Evolutionary conservation across 2,329 filamentous ascomycete genomes (phyloP), one percentile per base, ranked within the genome.

Genomic region (Zymoseptoria passerinii): DNA sequence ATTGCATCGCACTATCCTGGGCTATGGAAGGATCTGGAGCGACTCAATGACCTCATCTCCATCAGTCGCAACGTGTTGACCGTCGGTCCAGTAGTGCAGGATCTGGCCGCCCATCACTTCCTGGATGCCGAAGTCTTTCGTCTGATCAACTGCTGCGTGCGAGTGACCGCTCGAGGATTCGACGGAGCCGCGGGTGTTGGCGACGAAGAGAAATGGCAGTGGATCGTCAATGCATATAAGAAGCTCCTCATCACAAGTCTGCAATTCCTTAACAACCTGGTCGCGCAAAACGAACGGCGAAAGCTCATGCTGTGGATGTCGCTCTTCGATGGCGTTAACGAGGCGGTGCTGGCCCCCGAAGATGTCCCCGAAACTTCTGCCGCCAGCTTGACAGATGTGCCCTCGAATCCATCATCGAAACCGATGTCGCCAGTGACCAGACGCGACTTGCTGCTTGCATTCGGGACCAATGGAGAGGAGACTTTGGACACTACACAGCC

Each of bases 211-310:
- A 81, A 82, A 63, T 86, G 83, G 83, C 82, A 85, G 71, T 81
- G 80, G 70, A 81, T 85, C 56, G 82, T 86, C 61, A 84, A 83
- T 67, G 79, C 82, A 3, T 86, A 84, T 72, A 86, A 87, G 72
- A 83, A 83, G 65, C 74, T 86, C 18, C 75, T 86, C 65, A 85
- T 86, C 57, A 85, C 83, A 2, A 83, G 81, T 61, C 75, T 87
- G n/a, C 84, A 86, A 67, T 85, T 85, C 63, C 72, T 86, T 57
- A 84, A 86, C 72, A 86, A 86, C 63, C 79, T 86, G 53, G 82
- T 85, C 52, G 83, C 83, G 67, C 80, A 83, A 61, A 87, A 87
- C 64, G 83, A 87, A 71, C 78, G 83, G 59, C 76, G 83, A 48
- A 86, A 87, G 66, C 76, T 86, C 64, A 82, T 85, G 65, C 76